Conservation (phyloP, 2,329 filamentous ascomycete species). For the Talaromyces sp. region DNA sequence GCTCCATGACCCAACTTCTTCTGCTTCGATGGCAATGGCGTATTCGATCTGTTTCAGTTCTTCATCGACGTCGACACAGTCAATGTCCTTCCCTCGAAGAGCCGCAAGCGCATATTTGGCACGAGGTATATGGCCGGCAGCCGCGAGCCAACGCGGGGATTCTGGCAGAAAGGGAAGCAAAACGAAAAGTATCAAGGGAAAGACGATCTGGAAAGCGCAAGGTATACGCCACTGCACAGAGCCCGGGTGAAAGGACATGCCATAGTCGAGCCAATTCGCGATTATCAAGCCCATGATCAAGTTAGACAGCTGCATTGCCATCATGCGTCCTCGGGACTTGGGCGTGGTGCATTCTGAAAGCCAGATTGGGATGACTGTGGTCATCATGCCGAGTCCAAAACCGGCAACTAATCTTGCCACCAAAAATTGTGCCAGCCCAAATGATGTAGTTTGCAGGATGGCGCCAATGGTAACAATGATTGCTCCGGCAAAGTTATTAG, state of each 20-base stretch:
- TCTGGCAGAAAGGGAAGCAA: slow-evolving; percentile 19
- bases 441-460: slow-evolving; percentile 17
- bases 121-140: slow-evolving; percentile 13
- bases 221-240: slow-evolving; percentile 21
- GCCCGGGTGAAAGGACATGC: slow-evolving; percentile 15
- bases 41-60: slow-evolving; percentile 37
- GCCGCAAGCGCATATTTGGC: slow-evolving; percentile 16
- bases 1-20: slow-evolving; percentile 17
- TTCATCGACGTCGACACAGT: slow-evolving; percentile 33
- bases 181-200: slow-evolving; percentile 14
- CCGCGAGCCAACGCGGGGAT: slow-evolving; percentile 19
- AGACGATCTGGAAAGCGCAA: slow-evolving; percentile 19
- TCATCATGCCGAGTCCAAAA: slow-evolving; percentile 19
- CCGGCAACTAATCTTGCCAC: slow-evolving; percentile 20
- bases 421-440: slow-evolving; percentile 16
- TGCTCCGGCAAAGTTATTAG: slow-evolving; percentile 36
- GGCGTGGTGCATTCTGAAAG: slow-evolving; percentile 20
- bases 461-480: slow-evolving; percentile 19
- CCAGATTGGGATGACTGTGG: slow-evolving; percentile 21
- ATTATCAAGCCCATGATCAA: slow-evolving; percentile 20
- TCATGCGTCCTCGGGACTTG: slow-evolving; percentile 39
- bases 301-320: slow-evolving; percentile 32
- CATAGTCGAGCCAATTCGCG: slow-evolving; percentile 27
- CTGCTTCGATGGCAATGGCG: slow-evolving; percentile 38
- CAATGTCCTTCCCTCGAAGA: slow-evolving; percentile 35